phyloP scores from a whole-genome alignment of 2,329 filamentous ascomycete genomes.

The Fusarium nanum region DNA sequence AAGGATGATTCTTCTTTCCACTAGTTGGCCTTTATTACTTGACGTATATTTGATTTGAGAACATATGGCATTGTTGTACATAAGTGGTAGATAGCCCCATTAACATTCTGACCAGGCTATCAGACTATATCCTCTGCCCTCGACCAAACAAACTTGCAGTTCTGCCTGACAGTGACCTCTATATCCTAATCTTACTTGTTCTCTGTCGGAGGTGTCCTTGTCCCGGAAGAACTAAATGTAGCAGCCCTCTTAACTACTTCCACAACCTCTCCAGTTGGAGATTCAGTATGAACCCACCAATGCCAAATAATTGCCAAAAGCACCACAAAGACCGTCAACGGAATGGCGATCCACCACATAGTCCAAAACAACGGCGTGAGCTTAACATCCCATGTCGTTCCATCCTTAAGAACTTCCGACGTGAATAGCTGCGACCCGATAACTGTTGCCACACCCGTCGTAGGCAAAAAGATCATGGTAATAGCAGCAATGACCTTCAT shows the following conservation, averaged over 20 bases:
- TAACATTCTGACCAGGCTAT: conserved; percentile 7
- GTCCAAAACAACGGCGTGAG: conserved; percentile 48
- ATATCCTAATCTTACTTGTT: background rate
- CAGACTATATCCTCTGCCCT: background rate
- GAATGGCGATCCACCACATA: conserved; percentile 49
- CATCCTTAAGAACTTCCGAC: conserved; percentile 33
- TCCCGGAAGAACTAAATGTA: conserved; percentile 31
- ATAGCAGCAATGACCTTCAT: conserved; percentile 54
- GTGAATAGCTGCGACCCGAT: conserved; percentile 47
- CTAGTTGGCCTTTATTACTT: conserved; percentile 19
- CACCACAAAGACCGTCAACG: conserved; percentile 44
- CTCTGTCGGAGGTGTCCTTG: conserved; percentile 20
- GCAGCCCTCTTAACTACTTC: conserved; percentile 38
- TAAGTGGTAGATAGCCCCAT: conserved; percentile 16
- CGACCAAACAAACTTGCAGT: background rate
- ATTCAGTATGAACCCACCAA: conserved; percentile 46
- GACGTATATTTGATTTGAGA: conserved; percentile 11
- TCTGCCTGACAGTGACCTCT: background rate
- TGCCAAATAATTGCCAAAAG: conserved; percentile 46
- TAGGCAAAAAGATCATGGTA: conserved; percentile 54
- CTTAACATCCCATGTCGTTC: conserved; percentile 39
- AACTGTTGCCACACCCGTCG: conserved; percentile 51
- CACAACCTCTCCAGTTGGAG: conserved; percentile 35
- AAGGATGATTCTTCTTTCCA: conserved; percentile 5
- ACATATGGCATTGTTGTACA: conserved; percentile 4